phyloP scores from a whole-genome alignment of 78 protist species.

The Dictyostelium firmibasis region DNA sequence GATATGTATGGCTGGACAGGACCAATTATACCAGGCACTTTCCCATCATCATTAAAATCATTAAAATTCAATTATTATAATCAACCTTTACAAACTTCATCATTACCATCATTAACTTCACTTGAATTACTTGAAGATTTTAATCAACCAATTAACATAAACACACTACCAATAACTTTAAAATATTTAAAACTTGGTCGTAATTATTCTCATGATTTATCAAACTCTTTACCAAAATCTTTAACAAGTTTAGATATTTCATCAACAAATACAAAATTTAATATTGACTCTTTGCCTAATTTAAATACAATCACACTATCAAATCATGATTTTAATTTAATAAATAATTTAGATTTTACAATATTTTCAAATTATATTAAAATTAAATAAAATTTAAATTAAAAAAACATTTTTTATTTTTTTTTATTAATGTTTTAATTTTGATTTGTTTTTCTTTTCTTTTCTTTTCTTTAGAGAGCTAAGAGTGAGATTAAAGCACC shows the following conservation, averaged over 20 bases:
- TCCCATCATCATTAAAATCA: not conserved
- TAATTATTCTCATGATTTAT: not conserved
- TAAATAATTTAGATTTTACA: not conserved
- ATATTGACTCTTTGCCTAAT: not conserved
- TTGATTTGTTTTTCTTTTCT: not conserved
- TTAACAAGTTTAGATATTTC: not conserved
- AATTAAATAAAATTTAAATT: not conserved
- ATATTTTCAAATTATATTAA: not conserved
- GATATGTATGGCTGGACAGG: not conserved
- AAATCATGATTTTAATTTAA: not conserved
- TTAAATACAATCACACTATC: not conserved
- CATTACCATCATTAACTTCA: not conserved
- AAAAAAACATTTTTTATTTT: not conserved
- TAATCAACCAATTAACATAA: not conserved
- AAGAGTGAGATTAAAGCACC: not conserved
- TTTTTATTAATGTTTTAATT: too few relatives aligned
- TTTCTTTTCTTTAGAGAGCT: not conserved
- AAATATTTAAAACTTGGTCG: not conserved
- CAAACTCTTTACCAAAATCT: not conserved
- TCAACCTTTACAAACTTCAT: not conserved
- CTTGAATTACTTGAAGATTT: not conserved
- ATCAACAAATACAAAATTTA: not conserved
- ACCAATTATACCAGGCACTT: not conserved
- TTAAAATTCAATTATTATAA: not conserved
- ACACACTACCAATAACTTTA: not conserved